Percentiles rank a stretch among this genome's conserved stretches.
Evolutionary conservation across 306 rosid species (phyloP).

Genomic region (Heteromeles arbutifolia): DNA sequence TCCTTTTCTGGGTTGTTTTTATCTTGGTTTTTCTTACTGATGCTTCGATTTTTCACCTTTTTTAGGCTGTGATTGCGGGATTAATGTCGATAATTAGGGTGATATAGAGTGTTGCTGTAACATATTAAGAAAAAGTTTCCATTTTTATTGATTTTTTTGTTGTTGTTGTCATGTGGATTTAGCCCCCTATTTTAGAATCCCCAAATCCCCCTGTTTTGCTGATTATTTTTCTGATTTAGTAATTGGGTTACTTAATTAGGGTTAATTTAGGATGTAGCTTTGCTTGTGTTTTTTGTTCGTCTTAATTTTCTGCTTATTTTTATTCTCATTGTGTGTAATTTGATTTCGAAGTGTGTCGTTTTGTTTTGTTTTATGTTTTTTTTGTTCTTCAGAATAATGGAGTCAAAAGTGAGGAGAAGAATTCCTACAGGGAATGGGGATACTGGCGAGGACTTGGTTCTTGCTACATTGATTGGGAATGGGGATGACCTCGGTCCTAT

Average conservation of each 20-base stretch:
- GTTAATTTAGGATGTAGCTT: neutral
- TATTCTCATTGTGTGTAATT: conserved; percentile 5
- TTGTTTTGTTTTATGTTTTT: neutral
- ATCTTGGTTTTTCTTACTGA: neutral
- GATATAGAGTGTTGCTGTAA: neutral
- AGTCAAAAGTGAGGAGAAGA: conserved; percentile 51
- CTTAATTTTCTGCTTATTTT: neutral
- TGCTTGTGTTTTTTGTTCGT: neutral
- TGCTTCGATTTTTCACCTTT: neutral
- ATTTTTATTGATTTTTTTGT: neutral
- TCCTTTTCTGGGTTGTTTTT: neutral
- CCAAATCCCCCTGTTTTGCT: neutral
- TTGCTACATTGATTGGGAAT: conserved; percentile 72
- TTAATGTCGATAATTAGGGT: neutral
- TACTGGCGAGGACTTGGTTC: conserved; percentile 74
- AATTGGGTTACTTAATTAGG: neutral
- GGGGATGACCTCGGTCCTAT: conserved; percentile 86
- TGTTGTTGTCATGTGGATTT: neutral
- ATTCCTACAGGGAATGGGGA: conserved; percentile 56
- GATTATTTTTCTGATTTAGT: neutral
- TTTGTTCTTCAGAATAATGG: conserved; percentile 35
- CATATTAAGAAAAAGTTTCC: neutral
- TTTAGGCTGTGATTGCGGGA: neutral
- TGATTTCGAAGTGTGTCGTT: conserved; percentile 10
- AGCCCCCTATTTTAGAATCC: neutral